These are phyloP conservation scores for Rhodocollybia butyracea DNA, from an alignment of 768 basidiomycete genomes.

Conservation along the genomic window DNA sequence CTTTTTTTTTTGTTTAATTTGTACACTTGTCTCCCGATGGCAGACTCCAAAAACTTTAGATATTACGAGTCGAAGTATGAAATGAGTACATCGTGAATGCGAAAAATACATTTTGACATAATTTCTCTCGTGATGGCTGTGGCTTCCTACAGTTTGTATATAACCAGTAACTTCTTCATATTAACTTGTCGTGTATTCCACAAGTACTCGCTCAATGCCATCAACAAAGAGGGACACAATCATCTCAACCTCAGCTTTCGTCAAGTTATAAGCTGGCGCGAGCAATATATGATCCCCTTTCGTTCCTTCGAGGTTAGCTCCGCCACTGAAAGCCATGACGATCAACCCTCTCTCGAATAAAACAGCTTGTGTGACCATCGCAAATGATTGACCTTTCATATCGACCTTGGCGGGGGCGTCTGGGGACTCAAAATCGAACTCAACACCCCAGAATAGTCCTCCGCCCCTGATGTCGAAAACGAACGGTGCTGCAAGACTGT, in stretches of 20 bases:
- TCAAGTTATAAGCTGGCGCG: conserved; percentile 80
- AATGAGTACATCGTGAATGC: no score
- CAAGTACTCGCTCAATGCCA: conserved; percentile 63
- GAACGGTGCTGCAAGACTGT: conserved; percentile 58
- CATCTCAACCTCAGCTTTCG: conserved; percentile 60
- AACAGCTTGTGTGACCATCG: conserved; percentile 66
- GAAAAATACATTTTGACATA: no score
- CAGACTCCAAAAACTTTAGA: no score
- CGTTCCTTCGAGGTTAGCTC: conserved; percentile 64
- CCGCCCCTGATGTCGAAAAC: conserved; percentile 81
- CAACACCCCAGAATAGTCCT: conserved; percentile 82
- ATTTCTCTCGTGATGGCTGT: no score
- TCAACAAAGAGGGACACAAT: conserved; percentile 66
- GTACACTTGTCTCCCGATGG: no score
- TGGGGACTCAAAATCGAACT: conserved; percentile 64
- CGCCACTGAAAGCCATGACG: conserved; percentile 73
- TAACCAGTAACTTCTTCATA: no score
- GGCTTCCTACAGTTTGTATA: no score
- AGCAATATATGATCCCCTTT: conserved; percentile 71
- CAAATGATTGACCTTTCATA: conserved; percentile 55
- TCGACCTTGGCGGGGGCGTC: conserved; percentile 41
- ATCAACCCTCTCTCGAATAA: conserved; percentile 66
- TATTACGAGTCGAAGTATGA: no score
- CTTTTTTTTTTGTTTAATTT: no score
- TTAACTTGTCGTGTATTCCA: conserved; percentile 29